phyloP scores from a whole-genome alignment of 495 filamentous ascomycete species.

The Melanomma pulvis-pyrius region DNA sequence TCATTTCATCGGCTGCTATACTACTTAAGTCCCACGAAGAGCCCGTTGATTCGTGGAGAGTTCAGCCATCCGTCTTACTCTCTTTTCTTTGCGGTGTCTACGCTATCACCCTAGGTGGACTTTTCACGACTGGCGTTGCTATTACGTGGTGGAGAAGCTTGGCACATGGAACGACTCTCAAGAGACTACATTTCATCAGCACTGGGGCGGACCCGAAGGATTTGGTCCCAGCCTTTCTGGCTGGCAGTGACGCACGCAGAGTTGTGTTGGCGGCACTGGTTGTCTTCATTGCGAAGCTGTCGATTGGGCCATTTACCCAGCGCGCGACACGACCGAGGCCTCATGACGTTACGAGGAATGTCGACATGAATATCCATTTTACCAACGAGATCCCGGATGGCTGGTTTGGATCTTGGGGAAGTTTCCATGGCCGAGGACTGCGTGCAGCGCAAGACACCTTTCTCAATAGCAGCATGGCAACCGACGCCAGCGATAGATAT shows the following conservation, averaged over 20 bases:
- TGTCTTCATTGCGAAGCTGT: constrained; percentile 17
- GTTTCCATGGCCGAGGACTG: background rate
- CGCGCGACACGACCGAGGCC: constrained; percentile 7
- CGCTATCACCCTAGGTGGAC: constrained; percentile 10
- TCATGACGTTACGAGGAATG: background rate
- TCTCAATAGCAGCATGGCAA: constrained; percentile 9
- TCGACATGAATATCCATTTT: constrained; percentile 28
- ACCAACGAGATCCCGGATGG: constrained; percentile 23
- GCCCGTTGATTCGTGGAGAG: constrained; percentile 1
- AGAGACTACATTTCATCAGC: constrained; percentile 25
- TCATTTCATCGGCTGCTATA: background rate
- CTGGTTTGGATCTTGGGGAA: constrained; percentile 10
- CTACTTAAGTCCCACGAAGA: constrained; percentile 10
- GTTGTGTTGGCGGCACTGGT: constrained; percentile 19
- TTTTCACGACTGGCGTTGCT: constrained; percentile 23
- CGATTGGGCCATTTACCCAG: constrained; percentile 18
- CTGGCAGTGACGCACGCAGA: constrained; percentile 20
- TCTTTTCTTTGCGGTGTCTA: constrained; percentile 15
- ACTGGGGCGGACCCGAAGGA: constrained; percentile 11
- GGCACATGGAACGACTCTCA: constrained; percentile 28
- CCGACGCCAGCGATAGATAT: background rate
- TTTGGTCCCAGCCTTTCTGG: constrained; percentile 16
- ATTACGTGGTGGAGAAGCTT: constrained; percentile 35
- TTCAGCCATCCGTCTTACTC: constrained; percentile 8
- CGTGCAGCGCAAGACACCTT: background rate